Conservation (phyloP, 2,329 filamentous ascomycete species). For the Metarhizium humberi region DNA sequence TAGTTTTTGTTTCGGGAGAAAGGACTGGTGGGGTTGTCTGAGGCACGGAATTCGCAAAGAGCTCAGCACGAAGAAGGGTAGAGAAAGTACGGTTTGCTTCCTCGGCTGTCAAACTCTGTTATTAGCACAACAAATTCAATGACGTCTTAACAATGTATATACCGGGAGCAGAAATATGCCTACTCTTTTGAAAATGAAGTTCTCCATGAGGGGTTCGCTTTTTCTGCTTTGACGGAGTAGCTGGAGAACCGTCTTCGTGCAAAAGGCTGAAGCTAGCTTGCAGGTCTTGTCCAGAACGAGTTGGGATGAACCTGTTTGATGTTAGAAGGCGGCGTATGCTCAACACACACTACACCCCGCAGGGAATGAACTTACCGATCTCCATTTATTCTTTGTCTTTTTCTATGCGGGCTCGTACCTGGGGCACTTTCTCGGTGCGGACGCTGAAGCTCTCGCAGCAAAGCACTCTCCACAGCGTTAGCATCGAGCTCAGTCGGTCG, state of each 20-base stretch:
- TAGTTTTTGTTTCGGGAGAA: conserved; percentile 48
- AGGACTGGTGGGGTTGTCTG: conserved; percentile 60
- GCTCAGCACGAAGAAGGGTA: conserved; percentile 74
- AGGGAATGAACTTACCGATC: conserved; percentile 39
- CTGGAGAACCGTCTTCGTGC: conserved; percentile 86
- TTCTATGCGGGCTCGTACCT: conserved; percentile 45
- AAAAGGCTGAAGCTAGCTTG: conserved; percentile 87
- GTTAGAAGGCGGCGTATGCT: conserved; percentile 12
- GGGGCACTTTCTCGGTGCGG: conserved; percentile 43
- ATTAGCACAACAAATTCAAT: conserved; percentile 2
- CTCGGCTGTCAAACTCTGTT: conserved; percentile 47
- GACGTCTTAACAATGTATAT: conserved; percentile 8
- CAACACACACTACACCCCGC: background rate
- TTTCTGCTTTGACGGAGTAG: conserved; percentile 77
- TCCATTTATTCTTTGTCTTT: conserved; percentile 50
- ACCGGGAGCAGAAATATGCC: conserved; percentile 17
- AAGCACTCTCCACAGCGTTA: conserved; percentile 39
- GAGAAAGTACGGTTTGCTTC: conserved; percentile 94
- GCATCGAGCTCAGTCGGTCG: conserved; percentile 34
- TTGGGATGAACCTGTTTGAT: conserved; percentile 75
- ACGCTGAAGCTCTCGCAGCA: conserved; percentile 41
- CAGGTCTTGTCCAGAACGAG: conserved; percentile 83
- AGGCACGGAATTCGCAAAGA: conserved; percentile 85
- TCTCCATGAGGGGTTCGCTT: conserved; percentile 82
- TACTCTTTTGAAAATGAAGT: conserved; percentile 89